Conservation (phyloP, 441 rosid species). For the Syzygium malaccense region DNA sequence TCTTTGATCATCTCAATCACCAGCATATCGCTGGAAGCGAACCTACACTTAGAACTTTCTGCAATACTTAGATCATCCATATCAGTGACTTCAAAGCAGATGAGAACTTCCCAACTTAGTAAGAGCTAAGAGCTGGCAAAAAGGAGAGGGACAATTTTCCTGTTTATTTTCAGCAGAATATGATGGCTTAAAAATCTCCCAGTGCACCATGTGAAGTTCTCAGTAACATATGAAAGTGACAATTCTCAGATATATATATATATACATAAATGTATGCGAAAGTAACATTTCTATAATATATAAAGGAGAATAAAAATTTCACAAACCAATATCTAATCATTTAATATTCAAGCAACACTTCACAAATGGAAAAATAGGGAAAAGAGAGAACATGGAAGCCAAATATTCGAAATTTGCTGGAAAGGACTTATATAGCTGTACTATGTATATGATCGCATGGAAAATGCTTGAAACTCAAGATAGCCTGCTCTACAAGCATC, state of each 20-base stretch:
- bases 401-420: neutral
- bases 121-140: neutral
- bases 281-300: neutral
- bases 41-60: neutral
- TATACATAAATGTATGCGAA: neutral
- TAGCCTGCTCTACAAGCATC: conserved; percentile 3
- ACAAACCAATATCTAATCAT: neutral
- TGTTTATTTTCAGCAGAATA: neutral
- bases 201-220: neutral
- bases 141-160: neutral
- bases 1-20: neutral
- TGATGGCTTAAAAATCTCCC: neutral
- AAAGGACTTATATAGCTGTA: no score
- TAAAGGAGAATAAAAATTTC: neutral
- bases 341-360: neutral
- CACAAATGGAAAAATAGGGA: neutral
- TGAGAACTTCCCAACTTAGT: neutral
- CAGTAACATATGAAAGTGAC: neutral
- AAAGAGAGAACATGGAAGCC: neutral
- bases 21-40: neutral
- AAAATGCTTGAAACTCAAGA: neutral
- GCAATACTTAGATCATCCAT: neutral
- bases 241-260: neutral
- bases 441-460: neutral
- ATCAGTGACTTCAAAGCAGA: neutral